Conservation (phyloP, 352 stramenopile species). For the Bremia lactucae region DNA sequence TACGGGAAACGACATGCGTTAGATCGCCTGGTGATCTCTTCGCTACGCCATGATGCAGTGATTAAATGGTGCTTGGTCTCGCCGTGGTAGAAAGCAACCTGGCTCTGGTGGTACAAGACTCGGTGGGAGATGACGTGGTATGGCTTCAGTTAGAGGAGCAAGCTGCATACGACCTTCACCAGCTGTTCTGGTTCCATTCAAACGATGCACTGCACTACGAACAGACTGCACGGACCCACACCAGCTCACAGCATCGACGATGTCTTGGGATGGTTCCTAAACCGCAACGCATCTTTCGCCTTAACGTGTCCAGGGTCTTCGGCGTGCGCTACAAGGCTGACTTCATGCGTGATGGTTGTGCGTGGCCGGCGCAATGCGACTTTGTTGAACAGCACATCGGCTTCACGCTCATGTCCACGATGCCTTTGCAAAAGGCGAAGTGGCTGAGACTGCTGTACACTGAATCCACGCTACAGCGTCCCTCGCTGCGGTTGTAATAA, state of each 20-base stretch:
- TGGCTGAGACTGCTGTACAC: no score
- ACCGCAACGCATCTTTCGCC: neutral
- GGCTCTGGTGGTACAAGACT: neutral
- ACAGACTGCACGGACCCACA: neutral
- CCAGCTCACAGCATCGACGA: neutral
- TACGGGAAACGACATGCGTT: neutral
- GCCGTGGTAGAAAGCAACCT: neutral
- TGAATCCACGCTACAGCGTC: no score
- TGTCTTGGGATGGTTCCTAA: neutral
- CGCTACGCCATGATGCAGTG: neutral
- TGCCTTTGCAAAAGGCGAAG: no score
- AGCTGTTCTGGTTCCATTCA: neutral
- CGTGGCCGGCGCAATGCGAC: neutral
- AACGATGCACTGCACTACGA: neutral
- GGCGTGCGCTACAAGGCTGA: neutral
- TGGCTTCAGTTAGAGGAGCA: neutral
- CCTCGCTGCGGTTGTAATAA: no score
- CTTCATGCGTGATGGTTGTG: neutral
- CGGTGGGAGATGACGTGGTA: neutral
- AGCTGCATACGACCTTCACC: neutral
- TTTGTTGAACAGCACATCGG: neutral
- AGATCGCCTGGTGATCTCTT: neutral
- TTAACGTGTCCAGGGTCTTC: neutral
- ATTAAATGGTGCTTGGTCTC: neutral
- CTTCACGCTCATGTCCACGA: neutral